These are phyloP conservation scores for Calonectria crousiana DNA, from an alignment of 2,329 filamentous ascomycete species.

Conservation along the genomic window DNA sequence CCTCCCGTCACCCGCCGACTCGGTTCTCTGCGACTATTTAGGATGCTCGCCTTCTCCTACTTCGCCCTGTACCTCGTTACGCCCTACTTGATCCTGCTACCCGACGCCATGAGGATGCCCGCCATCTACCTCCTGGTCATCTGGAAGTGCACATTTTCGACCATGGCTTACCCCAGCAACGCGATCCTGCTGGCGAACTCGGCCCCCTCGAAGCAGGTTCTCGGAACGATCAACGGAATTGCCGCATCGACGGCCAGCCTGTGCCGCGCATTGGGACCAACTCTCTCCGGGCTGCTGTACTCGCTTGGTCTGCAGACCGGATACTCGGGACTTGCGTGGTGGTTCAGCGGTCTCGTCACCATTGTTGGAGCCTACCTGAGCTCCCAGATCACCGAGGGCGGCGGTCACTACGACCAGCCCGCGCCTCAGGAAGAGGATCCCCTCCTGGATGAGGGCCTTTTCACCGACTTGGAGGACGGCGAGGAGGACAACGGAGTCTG, in stretches of 20 bases:
- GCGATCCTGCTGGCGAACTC: slow-evolving; percentile 91
- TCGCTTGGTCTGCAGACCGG: slow-evolving; percentile 82
- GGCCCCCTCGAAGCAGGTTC: slow-evolving; percentile 83
- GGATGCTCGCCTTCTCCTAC: slow-evolving; percentile 84
- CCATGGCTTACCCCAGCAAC: slow-evolving; percentile 90
- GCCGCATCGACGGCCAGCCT: slow-evolving; percentile 92
- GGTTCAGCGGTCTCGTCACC: slow-evolving; percentile 85
- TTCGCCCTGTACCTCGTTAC: slow-evolving; percentile 89
- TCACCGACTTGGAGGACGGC: slow-evolving; percentile 49
- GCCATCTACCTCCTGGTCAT: slow-evolving; percentile 84
- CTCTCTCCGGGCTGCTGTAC: slow-evolving; percentile 87
- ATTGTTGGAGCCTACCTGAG: slow-evolving; percentile 80
- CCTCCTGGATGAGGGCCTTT: slow-evolving; percentile 46
- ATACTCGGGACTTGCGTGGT: slow-evolving; percentile 93
- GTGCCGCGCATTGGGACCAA: slow-evolving; percentile 89
- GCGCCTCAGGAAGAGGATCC: slow-evolving; percentile 55
- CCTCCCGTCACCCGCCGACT: slow-evolving; percentile 80
- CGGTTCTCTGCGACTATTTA: slow-evolving; percentile 85
- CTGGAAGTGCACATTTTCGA: slow-evolving; percentile 94
- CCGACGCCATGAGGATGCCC: slow-evolving; percentile 75
- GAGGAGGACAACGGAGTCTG: slow-evolving; percentile 48
- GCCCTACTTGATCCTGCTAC: slow-evolving; percentile 90
- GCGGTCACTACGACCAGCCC: slow-evolving; percentile 57
- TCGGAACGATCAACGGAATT: slow-evolving; percentile 93
- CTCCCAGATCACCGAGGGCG: slow-evolving; percentile 78